Percentiles rank a stretch among this genome's conserved stretches.
Evolutionary conservation across 2,329 filamentous ascomycete genomes (phyloP).

Genomic region (Arthroderma sp.): DNA sequence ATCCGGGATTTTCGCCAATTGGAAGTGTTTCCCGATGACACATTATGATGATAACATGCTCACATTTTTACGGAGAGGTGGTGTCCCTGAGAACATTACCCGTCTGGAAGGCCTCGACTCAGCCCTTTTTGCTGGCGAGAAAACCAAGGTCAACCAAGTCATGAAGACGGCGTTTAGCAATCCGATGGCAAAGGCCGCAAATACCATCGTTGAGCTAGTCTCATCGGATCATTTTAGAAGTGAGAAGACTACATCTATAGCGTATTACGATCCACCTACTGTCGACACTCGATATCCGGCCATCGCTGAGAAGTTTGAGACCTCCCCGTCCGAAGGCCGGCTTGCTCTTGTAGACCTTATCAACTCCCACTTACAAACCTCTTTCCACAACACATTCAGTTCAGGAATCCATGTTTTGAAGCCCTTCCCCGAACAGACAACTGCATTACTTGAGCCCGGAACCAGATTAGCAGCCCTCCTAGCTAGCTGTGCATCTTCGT

Average conservation of each 20-base stretch:
- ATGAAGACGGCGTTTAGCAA: constrained; percentile 49
- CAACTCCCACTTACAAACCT: constrained; percentile 69
- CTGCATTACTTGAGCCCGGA: constrained; percentile 55
- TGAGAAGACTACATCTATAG: constrained; percentile 57
- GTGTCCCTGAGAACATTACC: constrained; percentile 56
- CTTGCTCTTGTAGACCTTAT: constrained; percentile 59
- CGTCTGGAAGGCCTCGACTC: constrained; percentile 59
- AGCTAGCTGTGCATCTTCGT: constrained; percentile 58
- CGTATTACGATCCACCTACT: constrained; percentile 57
- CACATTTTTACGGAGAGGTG: constrained; percentile 57
- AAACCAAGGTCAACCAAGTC: constrained; percentile 48
- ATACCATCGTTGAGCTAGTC: constrained; percentile 50
- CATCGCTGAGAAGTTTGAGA: constrained; percentile 49
- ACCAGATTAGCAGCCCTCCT: constrained; percentile 62
- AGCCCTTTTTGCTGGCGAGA: constrained; percentile 60
- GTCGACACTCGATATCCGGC: constrained; percentile 54
- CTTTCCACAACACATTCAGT: constrained; percentile 68
- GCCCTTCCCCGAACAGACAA: constrained; percentile 62
- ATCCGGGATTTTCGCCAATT: constrained; percentile 65
- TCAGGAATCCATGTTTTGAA: constrained; percentile 70
- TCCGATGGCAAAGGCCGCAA: constrained; percentile 42
- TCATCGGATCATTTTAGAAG: constrained; percentile 48
- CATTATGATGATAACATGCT: constrained; percentile 59
- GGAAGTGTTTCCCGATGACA: constrained; percentile 75
- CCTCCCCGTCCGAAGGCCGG: constrained; percentile 48